A percentile compares a stretch with the other conserved stretches of the same genome.
phyloP scores from a whole-genome alignment of 106 monocot species.

The Phalaenopsis equestris region DNA sequence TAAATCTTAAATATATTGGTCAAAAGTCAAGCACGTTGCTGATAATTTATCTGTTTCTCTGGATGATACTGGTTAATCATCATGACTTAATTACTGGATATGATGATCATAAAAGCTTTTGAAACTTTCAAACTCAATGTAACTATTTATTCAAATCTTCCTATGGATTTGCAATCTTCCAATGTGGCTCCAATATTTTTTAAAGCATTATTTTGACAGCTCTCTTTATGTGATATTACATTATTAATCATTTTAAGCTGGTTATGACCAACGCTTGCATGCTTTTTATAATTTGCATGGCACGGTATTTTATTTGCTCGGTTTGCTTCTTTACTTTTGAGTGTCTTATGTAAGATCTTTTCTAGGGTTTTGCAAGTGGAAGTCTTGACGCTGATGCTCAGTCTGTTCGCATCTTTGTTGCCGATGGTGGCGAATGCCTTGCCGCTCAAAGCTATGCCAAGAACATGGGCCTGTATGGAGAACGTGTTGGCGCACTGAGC shows the following conservation, averaged over 20 bases:
- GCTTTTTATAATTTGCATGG: not conserved
- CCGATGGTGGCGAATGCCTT: slow-evolving; percentile 94
- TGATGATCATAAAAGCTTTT: not conserved
- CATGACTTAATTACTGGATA: not conserved
- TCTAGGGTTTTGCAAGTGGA: slow-evolving; percentile 98
- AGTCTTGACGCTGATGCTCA: slow-evolving; percentile 87
- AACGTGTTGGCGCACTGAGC: slow-evolving; percentile 95
- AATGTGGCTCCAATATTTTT: not conserved
- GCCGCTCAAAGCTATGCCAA: slow-evolving; percentile 95
- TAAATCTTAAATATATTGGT: not conserved
- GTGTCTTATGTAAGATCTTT: not conserved
- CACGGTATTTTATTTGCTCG: not conserved
- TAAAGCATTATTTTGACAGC: not conserved
- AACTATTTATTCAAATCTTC: not conserved
- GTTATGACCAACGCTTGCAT: not conserved
- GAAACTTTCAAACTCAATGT: not conserved
- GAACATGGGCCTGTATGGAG: slow-evolving; percentile 96
- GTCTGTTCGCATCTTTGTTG: slow-evolving; percentile 86
- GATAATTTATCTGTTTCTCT: not conserved
- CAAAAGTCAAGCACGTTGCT: not conserved
- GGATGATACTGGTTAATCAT: not conserved
- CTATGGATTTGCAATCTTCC: not conserved
- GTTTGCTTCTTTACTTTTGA: not conserved
- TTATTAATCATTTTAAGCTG: not conserved
- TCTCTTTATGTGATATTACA: not conserved